Conservation (phyloP, 331 rosid genomes). For the Pyracantha coccinea region DNA sequence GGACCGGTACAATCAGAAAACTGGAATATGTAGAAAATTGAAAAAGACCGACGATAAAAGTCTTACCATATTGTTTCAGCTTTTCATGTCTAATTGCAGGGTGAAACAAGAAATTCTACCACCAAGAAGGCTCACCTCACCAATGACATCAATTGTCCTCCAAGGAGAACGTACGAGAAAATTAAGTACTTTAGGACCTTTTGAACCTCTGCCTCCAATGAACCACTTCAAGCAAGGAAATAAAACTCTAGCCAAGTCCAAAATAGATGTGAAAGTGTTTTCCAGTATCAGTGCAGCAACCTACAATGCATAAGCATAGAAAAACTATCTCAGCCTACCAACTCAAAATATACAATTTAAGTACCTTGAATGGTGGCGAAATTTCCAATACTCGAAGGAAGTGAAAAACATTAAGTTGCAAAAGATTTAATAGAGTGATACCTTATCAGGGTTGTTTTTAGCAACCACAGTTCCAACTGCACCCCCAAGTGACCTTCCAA, state of each 20-base stretch:
- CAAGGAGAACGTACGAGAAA: conserved; percentile 93
- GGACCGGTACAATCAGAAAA: not conserved
- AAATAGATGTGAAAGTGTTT: conserved; percentile 92
- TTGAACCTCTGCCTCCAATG: conserved; percentile 78
- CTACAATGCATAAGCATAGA: conserved; percentile 34
- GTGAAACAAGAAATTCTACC: conserved; percentile 16
- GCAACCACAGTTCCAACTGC: conserved; percentile 95
- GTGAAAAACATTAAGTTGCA: not conserved
- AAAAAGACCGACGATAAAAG: not conserved
- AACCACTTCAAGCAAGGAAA: conserved; percentile 91
- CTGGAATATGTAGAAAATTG: not conserved
- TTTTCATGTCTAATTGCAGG: not conserved
- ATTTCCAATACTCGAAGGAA: not conserved
- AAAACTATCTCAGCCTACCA: not conserved
- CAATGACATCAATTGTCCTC: conserved; percentile 81
- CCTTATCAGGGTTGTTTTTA: conserved; percentile 89
- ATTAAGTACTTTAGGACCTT: conserved; percentile 76
- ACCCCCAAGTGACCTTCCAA: conserved; percentile 99
- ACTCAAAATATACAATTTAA: not conserved
- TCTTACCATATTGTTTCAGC: not conserved
- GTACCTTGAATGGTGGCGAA: not conserved
- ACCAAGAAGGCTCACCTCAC: conserved; percentile 50
- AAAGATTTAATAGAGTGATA: conserved; percentile 16
- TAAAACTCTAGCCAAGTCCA: conserved; percentile 98
- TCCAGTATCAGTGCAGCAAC: conserved; percentile 85